These are phyloP conservation scores for Yamadazyma atmosphaerica DNA, from an alignment of 1,139 yeast genomes.

Conservation along the genomic window DNA sequence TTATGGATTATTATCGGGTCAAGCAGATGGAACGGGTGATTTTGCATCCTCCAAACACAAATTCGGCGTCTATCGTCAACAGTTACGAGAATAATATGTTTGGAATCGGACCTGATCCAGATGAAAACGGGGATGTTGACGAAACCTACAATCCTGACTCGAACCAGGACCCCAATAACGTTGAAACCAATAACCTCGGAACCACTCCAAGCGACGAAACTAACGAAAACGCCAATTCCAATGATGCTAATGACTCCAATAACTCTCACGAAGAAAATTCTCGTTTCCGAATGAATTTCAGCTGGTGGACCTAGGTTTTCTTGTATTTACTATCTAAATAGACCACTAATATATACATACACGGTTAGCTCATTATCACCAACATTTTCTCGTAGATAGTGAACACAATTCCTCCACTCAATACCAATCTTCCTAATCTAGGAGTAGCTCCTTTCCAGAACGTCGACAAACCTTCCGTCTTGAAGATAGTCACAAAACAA, in stretches of 20 bases:
- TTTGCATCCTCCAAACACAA: conserved; percentile 38
- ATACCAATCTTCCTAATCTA: conserved; percentile 82
- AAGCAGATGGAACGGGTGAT: conserved; percentile 71
- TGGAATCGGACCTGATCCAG: too few relatives aligned
- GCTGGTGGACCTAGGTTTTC: not conserved
- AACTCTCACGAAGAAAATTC: too few relatives aligned
- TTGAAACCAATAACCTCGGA: too few relatives aligned
- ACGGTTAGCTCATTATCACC: conserved; percentile 41
- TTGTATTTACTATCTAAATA: not conserved
- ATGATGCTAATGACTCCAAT: too few relatives aligned
- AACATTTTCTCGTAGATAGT: conserved; percentile 91
- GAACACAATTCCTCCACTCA: conserved; percentile 95
- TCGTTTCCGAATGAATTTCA: conserved; percentile 1
- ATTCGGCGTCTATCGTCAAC: conserved; percentile 6
- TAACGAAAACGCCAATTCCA: too few relatives aligned
- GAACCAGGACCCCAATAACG: not conserved
- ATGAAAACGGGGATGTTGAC: too few relatives aligned
- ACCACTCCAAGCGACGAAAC: too few relatives aligned
- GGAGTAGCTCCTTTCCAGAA: conserved; percentile 99
- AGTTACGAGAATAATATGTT: not conserved
- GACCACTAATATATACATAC: not conserved
- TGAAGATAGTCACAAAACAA: conserved; percentile 79
- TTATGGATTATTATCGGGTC: conserved; percentile 73
- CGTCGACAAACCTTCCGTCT: conserved; percentile 86
- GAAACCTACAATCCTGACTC: conserved; percentile 4